These are phyloP conservation scores for Ophiocordyceps camponoti-rufipedis DNA, from an alignment of 2,329 filamentous ascomycete species.

Conservation along the genomic window DNA sequence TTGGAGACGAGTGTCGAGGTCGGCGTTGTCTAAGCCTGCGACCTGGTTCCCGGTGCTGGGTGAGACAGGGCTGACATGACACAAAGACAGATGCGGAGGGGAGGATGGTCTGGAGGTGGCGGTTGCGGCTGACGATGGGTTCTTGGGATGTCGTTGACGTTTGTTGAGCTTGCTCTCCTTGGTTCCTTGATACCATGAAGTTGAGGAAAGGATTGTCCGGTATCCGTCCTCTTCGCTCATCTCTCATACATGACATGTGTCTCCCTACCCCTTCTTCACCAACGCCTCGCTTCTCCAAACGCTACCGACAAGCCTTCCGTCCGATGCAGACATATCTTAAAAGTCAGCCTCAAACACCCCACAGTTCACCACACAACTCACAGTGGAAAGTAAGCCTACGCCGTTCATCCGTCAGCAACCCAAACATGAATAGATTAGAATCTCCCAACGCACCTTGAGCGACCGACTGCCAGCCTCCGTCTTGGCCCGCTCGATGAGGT, in stretches of 20 bases:
- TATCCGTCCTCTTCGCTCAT: too few relatives aligned
- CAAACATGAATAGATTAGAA: background rate
- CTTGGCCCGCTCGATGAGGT: conserved; percentile 36
- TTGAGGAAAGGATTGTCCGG: too few relatives aligned
- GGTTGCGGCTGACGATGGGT: too few relatives aligned
- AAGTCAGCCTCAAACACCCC: background rate
- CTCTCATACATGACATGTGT: background rate
- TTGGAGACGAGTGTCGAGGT: too few relatives aligned
- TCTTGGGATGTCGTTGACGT: too few relatives aligned
- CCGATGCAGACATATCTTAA: conserved; percentile 46
- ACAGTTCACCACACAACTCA: conserved; percentile 17
- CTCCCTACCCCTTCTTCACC: background rate
- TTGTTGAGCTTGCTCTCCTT: too few relatives aligned
- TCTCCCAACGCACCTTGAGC: conserved; percentile 29
- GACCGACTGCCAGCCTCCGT: conserved; percentile 31
- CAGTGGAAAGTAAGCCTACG: conserved; percentile 42
- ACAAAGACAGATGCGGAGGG: too few relatives aligned
- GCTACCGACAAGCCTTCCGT: conserved; percentile 25
- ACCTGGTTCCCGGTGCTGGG: too few relatives aligned
- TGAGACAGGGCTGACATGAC: too few relatives aligned
- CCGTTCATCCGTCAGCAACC: background rate
- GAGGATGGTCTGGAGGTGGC: too few relatives aligned
- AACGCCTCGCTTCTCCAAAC: background rate
- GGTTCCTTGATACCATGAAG: too few relatives aligned
- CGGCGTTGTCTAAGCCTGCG: too few relatives aligned